Evolutionary conservation across 2,329 filamentous ascomycete species (phyloP).

Genomic region (Talaromyces amestolkiae): DNA sequence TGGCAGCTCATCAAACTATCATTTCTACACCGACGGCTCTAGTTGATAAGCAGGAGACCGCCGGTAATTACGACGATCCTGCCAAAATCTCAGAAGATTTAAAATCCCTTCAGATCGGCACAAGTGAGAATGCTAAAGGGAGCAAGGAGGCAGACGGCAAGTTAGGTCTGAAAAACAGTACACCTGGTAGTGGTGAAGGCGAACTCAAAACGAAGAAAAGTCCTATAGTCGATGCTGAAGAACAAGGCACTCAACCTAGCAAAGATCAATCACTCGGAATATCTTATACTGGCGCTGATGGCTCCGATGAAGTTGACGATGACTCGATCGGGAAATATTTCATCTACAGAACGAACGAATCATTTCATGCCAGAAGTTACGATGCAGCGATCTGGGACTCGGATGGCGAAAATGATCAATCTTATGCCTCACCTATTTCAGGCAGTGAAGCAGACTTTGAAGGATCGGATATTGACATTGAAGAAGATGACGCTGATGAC

Average conservation of each 20-base stretch:
- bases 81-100: neutral
- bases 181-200: neutral
- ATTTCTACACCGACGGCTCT: neutral
- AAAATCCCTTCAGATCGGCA: neutral
- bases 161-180: neutral
- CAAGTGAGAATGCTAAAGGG: neutral
- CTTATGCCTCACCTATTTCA: neutral
- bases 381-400: constrained; percentile 8
- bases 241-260: neutral
- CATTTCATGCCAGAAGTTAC: constrained; percentile 5
- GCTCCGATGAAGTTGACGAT: neutral
- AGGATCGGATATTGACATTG: neutral
- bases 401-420: neutral
- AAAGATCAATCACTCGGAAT: too few species aligned
- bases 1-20: neutral
- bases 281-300: neutral
- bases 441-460: constrained; percentile 1
- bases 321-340: constrained; percentile 1
- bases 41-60: neutral
- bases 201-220: neutral
- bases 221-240: neutral
- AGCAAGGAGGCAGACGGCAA: neutral
- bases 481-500: constrained; percentile 8
- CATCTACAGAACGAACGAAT: constrained; percentile 9
- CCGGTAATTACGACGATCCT: neutral